Percentiles rank a stretch among this genome's conserved stretches.
Evolutionary conservation across 257 asterid genomes (phyloP).

Genomic region (Scutellaria baicalensis): DNA sequence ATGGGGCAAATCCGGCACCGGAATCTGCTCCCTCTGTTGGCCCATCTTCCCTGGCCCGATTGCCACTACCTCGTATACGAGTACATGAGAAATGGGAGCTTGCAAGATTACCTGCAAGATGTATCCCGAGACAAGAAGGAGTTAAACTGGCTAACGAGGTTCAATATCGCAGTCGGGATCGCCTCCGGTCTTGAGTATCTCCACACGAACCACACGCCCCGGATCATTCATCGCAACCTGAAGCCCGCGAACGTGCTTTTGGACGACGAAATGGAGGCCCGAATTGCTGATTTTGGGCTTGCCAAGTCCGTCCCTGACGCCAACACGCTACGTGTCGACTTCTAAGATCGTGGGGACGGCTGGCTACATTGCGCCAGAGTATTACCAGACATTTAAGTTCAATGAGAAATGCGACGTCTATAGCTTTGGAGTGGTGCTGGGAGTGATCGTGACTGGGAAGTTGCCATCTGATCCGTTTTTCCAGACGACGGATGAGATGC

Average conservation of each 20-base stretch:
- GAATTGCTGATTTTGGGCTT: constrained; percentile 81
- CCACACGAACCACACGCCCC: constrained; percentile 52
- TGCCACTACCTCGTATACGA: constrained; percentile 80
- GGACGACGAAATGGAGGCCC: constrained; percentile 90
- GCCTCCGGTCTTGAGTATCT: constrained; percentile 83
- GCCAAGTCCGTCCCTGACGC: constrained; percentile 69
- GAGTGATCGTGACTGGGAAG: constrained; percentile 57
- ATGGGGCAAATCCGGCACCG: constrained; percentile 81
- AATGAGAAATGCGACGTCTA: constrained; percentile 79
- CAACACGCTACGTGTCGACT: constrained; percentile 51
- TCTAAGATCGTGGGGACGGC: constrained; percentile 72
- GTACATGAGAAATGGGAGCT: constrained; percentile 82
- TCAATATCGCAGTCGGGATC: constrained; percentile 61
- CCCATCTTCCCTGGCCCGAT: constrained; percentile 65
- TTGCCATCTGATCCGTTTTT: constrained; percentile 71
- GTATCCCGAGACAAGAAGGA: constrained; percentile 37
- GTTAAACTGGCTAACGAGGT: constrained; percentile 56
- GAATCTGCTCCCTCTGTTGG: constrained; percentile 65
- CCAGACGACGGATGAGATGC: constrained; percentile 62
- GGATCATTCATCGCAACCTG: constrained; percentile 74
- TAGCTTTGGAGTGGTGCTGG: constrained; percentile 76
- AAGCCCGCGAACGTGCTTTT: constrained; percentile 81
- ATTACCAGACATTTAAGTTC: constrained; percentile 62
- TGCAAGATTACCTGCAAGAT: constrained; percentile 48
- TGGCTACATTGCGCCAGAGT: constrained; percentile 88